phyloP scores from a whole-genome alignment of 2,329 filamentous ascomycete species.

The Ophiostoma himal-ulmi region DNA sequence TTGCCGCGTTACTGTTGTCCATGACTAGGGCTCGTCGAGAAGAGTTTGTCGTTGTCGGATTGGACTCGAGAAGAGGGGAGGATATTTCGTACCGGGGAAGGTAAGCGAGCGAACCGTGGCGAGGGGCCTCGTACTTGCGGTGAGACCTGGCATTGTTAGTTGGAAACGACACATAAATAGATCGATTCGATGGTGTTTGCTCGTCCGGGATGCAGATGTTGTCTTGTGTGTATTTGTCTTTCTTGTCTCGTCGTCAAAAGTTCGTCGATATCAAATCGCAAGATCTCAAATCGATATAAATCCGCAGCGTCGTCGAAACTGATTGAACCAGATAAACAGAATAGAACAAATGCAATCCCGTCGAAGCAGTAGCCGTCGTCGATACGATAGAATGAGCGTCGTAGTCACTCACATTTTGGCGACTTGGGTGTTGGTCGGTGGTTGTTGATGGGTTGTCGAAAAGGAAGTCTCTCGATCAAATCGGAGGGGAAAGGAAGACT shows the following conservation, averaged over 20 bases:
- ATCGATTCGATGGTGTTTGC: constrained; percentile 7
- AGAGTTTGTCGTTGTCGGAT: constrained; percentile 1
- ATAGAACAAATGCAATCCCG: neutral
- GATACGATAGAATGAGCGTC: neutral
- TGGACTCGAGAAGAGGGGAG: constrained; percentile 10
- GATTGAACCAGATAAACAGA: neutral
- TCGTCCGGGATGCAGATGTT: constrained; percentile 6
- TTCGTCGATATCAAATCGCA: neutral
- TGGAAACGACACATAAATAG: neutral
- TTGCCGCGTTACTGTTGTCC: neutral
- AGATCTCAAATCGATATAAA: neutral
- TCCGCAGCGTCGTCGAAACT: neutral
- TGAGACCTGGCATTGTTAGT: constrained; percentile 38
- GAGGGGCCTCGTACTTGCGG: constrained; percentile 71
- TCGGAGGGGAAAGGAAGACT: constrained; percentile 13
- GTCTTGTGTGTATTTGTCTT: neutral
- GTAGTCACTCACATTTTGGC: constrained; percentile 24
- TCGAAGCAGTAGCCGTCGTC: neutral
- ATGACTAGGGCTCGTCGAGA: constrained; percentile 5
- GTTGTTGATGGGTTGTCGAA: constrained; percentile 22
- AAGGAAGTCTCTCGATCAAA: constrained; percentile 19
- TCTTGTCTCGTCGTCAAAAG: constrained; percentile 5
- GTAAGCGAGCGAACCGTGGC: constrained; percentile 89
- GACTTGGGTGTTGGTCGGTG: constrained; percentile 19
- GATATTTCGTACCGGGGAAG: constrained; percentile 46